phyloP scores from a whole-genome alignment of 306 rosid species.

The Betula pendula region DNA sequence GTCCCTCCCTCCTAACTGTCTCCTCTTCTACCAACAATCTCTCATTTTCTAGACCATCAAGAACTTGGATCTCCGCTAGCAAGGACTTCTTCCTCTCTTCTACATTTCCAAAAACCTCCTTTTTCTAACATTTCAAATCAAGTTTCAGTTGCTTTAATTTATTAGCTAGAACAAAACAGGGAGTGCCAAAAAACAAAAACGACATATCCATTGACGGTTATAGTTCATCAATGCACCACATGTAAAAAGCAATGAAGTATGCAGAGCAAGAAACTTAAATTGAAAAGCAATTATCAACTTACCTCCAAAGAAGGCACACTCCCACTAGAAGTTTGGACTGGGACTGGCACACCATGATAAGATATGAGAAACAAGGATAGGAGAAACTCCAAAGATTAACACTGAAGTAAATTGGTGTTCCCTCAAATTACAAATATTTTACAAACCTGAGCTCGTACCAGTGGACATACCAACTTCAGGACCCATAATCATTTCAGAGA shows the following conservation, averaged over 20 bases:
- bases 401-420: neutral
- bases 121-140: no score
- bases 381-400: constrained; percentile 11
- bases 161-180: no score
- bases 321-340: constrained; percentile 68
- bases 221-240: neutral
- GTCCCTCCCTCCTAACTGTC: no score
- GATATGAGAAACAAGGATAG: constrained; percentile 29
- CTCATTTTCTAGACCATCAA: no score
- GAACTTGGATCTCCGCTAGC: no score
- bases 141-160: no score
- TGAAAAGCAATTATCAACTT: constrained; percentile 20
- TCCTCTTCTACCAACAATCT: no score
- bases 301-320: constrained; percentile 62
- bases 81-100: no score
- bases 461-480: constrained; percentile 70
- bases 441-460: constrained; percentile 66
- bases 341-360: constrained; percentile 46
- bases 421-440: constrained; percentile 19
- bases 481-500: constrained; percentile 92
- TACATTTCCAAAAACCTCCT: no score
- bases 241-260: constrained; percentile 1
- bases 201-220: neutral
- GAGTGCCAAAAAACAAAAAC: no score
- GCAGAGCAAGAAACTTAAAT: neutral